Base-by-base conservation (phyloP, 1,139 yeast species). In the Hansenula anomala region DNA sequence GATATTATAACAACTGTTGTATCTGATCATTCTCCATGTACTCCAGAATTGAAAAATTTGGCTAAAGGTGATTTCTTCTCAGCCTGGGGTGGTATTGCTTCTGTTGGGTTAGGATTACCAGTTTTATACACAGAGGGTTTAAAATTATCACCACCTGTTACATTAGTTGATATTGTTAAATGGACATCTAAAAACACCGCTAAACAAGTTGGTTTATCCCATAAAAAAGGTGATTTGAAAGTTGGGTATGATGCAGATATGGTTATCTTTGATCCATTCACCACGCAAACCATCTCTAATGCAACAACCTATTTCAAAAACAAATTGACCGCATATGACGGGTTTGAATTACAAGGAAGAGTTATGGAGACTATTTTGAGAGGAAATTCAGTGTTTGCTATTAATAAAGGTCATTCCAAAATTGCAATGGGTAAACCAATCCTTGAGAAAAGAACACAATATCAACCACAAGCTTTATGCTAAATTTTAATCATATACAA, bases 1-100 rank as follows among this genome's bases (percentile, higher is more conserved):
- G 79, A 77, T 28, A 66, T 80, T 30, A 81, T 90, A 46, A 75
- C 86, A n/a, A 80, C 96, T 1, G 94, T 89, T 11, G 97, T 90
- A 3, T 84, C 95, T 13, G 97, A 90, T 58, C 97, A 90, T 63
- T 87, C 96, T 3, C 97, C 97, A 7, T 90, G 97, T 63, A 87
- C 96, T 0, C 96, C 97, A 0, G 88, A 87, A 46, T 67, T 90
- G 52, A 90, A 89, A 59, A 83, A 84, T 19, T 67, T 89, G 41
- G 84, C 80, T 23, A 72, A 77, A 41, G 97, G 97, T 36, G 95
- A 90, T 58, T 90, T 89, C 59, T 79, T 88, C 59, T 75, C 79
- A 34, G 96, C 97, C 3, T 90, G 97, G 97, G 97, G 97, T 35
- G 97, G 97, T n/a, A 88, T 90, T 37, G 75, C 95, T 3, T 85